These are phyloP conservation scores for Solanum neorickii DNA, from an alignment of 257 asterid genomes.

Conservation along the genomic window DNA sequence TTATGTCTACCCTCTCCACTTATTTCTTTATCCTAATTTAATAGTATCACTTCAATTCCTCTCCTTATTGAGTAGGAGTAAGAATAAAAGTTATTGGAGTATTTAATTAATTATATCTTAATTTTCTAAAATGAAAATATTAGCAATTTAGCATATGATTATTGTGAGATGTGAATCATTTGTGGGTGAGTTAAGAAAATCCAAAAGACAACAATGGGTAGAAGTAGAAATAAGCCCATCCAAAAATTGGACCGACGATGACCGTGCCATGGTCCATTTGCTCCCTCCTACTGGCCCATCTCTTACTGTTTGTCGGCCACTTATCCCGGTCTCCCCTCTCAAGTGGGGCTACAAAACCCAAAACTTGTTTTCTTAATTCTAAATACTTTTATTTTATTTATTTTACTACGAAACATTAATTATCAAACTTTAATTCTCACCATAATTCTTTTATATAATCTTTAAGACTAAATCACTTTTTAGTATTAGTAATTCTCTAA, in stretches of 20 bases:
- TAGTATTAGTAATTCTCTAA: background rate
- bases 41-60: background rate
- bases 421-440: background rate
- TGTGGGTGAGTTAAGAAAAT: background rate
- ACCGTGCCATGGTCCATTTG: conserved; percentile 7
- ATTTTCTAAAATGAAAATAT: background rate
- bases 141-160: background rate
- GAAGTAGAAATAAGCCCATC: background rate
- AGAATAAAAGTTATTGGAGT: background rate
- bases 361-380: background rate
- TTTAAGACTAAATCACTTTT: background rate
- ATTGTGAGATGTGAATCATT: background rate
- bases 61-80: background rate
- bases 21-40: background rate
- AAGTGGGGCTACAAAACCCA: conserved; percentile 3
- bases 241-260: background rate
- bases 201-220: background rate
- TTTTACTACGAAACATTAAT: background rate
- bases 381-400: background rate
- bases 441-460: background rate
- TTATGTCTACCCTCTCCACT: background rate
- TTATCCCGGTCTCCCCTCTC: conserved; percentile 2
- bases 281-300: background rate
- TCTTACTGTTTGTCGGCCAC: conserved; percentile 3
- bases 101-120: background rate